These are phyloP conservation scores for Fusarium sp. DNA, from an alignment of 2,329 filamentous ascomycete genomes.

Conservation along the genomic window DNA sequence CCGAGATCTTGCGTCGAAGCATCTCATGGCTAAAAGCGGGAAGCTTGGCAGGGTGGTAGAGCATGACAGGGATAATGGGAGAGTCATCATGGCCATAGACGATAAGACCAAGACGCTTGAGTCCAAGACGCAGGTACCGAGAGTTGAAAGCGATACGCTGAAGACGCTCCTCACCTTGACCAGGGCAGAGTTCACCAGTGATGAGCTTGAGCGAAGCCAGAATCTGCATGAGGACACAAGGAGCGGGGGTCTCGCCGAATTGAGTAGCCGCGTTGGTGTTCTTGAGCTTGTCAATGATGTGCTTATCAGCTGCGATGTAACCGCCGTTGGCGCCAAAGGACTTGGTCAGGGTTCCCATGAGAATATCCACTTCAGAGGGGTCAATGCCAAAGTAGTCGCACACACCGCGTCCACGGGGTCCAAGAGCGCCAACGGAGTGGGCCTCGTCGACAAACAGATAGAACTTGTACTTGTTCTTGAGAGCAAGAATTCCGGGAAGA, in stretches of 20 bases:
- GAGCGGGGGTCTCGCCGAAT: conserved; percentile 88
- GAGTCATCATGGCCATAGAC: conserved; percentile 98
- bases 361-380: conserved; percentile 87
- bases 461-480: conserved; percentile 98
- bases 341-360: conserved; percentile 99
- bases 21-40: conserved; percentile 98
- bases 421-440: conserved; percentile 93
- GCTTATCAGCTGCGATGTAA: conserved; percentile 90
- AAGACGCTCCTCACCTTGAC: conserved; percentile 94
- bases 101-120: conserved; percentile 97
- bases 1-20: conserved; percentile 96
- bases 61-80: conserved; percentile 91
- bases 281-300: conserved; percentile 91
- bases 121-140: conserved; percentile 93
- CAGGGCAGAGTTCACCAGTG: conserved; percentile 85
- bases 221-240: conserved; percentile 92
- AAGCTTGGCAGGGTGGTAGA: conserved; percentile 99
- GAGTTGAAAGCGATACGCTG: conserved; percentile 99
- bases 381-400: conserved; percentile 98
- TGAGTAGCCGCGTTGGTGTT: conserved; percentile 87
- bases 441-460: conserved; percentile 96
- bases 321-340: conserved; percentile 98
- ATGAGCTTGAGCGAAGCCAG: conserved; percentile 88
- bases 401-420: conserved; percentile 88
- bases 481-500: conserved; percentile 85